phyloP scores from a whole-genome alignment of 306 rosid species.

The Fragaria nilgerrensis region DNA sequence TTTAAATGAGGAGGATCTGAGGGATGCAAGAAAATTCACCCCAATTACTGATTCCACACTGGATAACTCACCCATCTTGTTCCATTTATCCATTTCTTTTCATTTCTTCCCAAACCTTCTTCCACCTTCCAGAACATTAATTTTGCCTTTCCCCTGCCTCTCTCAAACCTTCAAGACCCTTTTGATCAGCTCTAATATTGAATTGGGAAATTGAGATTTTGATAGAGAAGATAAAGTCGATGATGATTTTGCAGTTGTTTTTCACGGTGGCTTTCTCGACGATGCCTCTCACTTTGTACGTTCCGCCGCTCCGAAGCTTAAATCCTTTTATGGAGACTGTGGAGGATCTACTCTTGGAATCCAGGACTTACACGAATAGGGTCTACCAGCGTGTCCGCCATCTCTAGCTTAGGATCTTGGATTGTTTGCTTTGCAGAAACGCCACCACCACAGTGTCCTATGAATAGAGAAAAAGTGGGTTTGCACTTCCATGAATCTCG shows the following conservation, averaged over 20 bases:
- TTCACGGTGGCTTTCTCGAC: constrained; percentile 77
- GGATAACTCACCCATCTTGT: no score
- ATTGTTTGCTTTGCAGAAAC: constrained; percentile 47
- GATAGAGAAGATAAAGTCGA: not conserved
- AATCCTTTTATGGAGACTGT: constrained; percentile 66
- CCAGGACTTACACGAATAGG: constrained; percentile 41
- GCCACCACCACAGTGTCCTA: constrained; percentile 25
- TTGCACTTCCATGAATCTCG: no score
- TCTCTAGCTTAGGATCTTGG: constrained; percentile 62
- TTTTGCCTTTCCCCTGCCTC: not conserved
- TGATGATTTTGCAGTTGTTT: constrained; percentile 52
- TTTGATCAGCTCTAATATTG: not conserved
- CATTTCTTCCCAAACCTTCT: not conserved
- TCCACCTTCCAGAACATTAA: not conserved
- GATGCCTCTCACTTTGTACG: constrained; percentile 68
- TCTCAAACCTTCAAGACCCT: not conserved
- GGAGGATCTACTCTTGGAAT: constrained; percentile 56
- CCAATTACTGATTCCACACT: no score
- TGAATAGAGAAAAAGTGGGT: no score
- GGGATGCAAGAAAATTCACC: no score
- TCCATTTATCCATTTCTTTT: not conserved
- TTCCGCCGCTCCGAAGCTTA: constrained; percentile 75
- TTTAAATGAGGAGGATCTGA: no score
- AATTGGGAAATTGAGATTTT: not conserved
- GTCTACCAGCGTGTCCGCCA: constrained; percentile 56